Evolutionary conservation across 306 rosid species (phyloP), one percentile per base, ranked within the genome.

Genomic region (Senna siamea): DNA sequence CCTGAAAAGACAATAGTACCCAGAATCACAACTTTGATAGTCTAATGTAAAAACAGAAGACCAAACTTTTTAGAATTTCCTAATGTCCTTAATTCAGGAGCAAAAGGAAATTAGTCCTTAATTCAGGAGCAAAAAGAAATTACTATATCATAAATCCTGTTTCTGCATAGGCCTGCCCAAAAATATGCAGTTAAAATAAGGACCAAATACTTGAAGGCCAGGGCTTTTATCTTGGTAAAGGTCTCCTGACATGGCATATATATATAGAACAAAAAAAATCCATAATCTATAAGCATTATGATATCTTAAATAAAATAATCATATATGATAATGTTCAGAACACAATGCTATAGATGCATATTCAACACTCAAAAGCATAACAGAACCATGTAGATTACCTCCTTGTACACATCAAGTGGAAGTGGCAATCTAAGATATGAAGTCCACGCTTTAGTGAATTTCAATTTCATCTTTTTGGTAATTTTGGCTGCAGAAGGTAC

Each of bases 361-460:
- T 69, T 68, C 59, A 63, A 62, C 68, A 70, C 51, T 44, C 30
- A 60, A 35, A 41, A 13, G n/a, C n/a, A n/a, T n/a, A n/a, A 26
- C 28, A 41, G 60, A 51, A 38, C 68, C 66, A 65, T 69, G 78
- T 47, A 72, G 18, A 84, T 80, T 89, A 92, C 98, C 91, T 89
- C 97, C 75, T 94, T 94, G 89, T 88, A 94, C 79, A 88, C 87
- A 80, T 88, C 95, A 76, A 94, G 80, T 60, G 98, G 95, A 85
- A 94, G 97, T 12, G 88, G 88, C 75, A 94, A 84, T 84, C 92
- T 88, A 51, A 92, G 93, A 83, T 75, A 92, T 3, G 87, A 70
- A 76, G 84, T 70, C 97, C 99, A 94, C n/a, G 99, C 97, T 83
- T 89, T 87, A 17, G 92, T 84, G 76, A 94, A 92, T 80, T 94